Evolutionary conservation across 2,329 filamentous ascomycete species (phyloP).

Genomic region (Macrophomina phaseolina): DNA sequence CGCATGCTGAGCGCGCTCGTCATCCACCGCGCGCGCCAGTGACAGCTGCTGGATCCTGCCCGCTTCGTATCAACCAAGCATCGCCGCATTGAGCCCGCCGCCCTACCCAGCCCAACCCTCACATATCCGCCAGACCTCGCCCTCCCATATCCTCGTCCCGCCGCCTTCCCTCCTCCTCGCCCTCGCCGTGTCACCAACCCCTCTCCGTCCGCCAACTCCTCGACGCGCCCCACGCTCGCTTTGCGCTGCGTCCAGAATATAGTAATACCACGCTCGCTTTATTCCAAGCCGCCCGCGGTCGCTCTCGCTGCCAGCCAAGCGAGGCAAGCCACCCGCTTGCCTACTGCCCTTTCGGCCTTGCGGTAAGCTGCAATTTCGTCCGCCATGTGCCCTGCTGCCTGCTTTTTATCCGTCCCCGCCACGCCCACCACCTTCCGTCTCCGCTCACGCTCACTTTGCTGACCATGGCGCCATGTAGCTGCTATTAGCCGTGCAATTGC

Average conservation of each 20-base stretch:
- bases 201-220: not conserved
- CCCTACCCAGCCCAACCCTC: not conserved
- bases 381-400: not conserved
- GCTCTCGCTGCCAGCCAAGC: slow-evolving; percentile 3
- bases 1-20: not conserved
- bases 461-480: slow-evolving; percentile 16
- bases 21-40: slow-evolving; percentile 4
- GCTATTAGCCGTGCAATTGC: slow-evolving; percentile 2
- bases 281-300: not conserved
- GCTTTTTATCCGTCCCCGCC: not conserved
- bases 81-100: slow-evolving; percentile 11
- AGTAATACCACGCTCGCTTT: slow-evolving; percentile 18
- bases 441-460: not conserved
- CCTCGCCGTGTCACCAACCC: not conserved
- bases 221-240: slow-evolving; percentile 15
- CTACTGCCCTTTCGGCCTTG: not conserved
- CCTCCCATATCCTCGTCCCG: not conserved
- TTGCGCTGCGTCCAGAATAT: not conserved
- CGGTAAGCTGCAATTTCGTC: not conserved
- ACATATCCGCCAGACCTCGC: slow-evolving; percentile 1
- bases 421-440: not conserved
- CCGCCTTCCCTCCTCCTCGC: not conserved
- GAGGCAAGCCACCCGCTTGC: slow-evolving; percentile 18
- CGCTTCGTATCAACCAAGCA: slow-evolving; percentile 15
- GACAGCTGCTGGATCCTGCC: slow-evolving; percentile 23